Conservation (phyloP, 495 filamentous ascomycete species). For the Clohesyomyces aquaticus region DNA sequence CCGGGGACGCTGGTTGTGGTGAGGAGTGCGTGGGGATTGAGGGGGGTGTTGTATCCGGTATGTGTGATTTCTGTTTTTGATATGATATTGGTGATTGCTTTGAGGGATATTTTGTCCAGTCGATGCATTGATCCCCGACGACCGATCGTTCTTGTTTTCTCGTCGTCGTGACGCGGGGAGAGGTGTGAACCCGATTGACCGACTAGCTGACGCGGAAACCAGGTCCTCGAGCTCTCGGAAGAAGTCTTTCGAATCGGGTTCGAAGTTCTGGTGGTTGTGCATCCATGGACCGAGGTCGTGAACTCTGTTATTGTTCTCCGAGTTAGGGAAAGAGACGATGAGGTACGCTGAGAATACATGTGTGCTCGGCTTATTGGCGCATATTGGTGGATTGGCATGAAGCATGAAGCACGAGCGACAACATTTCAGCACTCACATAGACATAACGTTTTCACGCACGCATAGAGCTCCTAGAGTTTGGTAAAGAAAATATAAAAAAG, state of each 20-base stretch:
- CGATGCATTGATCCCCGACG: not conserved
- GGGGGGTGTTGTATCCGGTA: constrained; percentile 54
- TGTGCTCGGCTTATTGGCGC: no score
- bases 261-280: constrained; percentile 46
- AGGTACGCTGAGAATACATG: no score
- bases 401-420: no score
- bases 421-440: no score
- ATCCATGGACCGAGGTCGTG: constrained; percentile 52
- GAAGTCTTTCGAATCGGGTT: constrained; percentile 31
- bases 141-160: no score
- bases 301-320: constrained; percentile 51
- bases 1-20: constrained; percentile 49
- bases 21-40: constrained; percentile 51
- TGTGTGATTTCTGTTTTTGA: constrained; percentile 5
- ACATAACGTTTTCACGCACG: no score
- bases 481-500: no score
- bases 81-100: not conserved
- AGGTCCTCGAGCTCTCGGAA: constrained; percentile 41
- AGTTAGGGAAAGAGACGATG: constrained; percentile 34
- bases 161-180: not conserved
- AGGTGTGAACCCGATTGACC: not conserved
- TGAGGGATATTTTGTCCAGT: not conserved
- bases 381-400: no score
- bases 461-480: no score
- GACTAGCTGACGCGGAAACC: not conserved